A percentile compares a stretch with the other conserved stretches of the same genome.
These are phyloP conservation scores for Acidiella bohemica DNA, from an alignment of 495 filamentous ascomycete species.

Conservation along the genomic window DNA sequence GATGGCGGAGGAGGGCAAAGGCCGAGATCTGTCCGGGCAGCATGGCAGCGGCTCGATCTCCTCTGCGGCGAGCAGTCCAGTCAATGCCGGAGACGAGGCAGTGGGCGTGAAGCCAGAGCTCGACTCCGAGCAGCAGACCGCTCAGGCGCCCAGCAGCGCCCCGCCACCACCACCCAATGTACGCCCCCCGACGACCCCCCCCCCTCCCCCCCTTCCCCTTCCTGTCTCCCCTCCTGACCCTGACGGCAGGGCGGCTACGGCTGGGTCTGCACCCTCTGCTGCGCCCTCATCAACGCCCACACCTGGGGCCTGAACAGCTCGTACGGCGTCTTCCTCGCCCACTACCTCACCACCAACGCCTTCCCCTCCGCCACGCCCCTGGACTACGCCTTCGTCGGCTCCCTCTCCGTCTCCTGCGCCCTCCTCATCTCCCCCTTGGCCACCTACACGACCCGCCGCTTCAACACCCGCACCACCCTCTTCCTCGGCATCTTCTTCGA, in stretches of 20 bases:
- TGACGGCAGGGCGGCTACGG: constrained; percentile 41
- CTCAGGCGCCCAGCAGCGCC: not conserved
- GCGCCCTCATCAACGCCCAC: constrained; percentile 31
- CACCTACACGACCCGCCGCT: constrained; percentile 28
- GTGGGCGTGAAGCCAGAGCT: too few species aligned
- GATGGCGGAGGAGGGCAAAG: too few species aligned
- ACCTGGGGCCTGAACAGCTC: constrained; percentile 34
- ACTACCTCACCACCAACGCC: constrained; percentile 34
- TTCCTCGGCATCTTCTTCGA: constrained; percentile 34
- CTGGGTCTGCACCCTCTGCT: constrained; percentile 32
- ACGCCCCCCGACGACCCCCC: not conserved
- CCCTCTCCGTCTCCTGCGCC: constrained; percentile 35
- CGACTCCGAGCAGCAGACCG: not conserved
- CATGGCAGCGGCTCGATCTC: too few species aligned
- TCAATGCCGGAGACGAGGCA: too few species aligned
- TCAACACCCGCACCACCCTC: constrained; percentile 30
- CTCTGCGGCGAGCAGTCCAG: too few species aligned
- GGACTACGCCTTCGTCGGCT: constrained; percentile 42
- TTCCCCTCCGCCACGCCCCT: constrained; percentile 35
- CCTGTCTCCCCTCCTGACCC: too few species aligned
- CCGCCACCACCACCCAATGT: not conserved
- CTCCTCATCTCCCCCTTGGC: constrained; percentile 38
- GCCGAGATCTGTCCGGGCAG: too few species aligned
- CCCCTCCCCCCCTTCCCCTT: constrained; percentile 14
- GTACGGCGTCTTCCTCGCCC: constrained; percentile 39